Base-by-base conservation (phyloP, 2,329 filamentous ascomycete species). In the Drechslerella stenobrocha region DNA sequence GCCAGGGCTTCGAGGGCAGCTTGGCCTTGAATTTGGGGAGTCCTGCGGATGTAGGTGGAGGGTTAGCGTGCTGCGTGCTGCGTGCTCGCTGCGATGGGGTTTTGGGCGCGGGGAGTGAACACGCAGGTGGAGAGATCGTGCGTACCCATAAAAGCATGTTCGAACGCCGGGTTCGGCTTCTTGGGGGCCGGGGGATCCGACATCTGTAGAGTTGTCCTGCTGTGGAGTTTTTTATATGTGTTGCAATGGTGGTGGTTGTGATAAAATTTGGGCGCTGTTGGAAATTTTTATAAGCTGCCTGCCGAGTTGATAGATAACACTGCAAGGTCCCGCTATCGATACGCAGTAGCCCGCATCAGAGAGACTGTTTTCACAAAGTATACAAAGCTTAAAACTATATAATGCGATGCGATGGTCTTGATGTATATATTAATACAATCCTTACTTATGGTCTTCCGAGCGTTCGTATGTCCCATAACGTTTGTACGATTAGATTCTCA, bases 1-100 rank as follows among this genome's bases (percentile, higher is more conserved):
- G 84, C 93, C 93, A 98, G 76, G 97, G 97, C 69, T 93, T 88
- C 15, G 92, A 97, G 5, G 93, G 93, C 15, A 98, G 84, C 77
- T 85, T 90, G 73, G 86, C 82, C 65, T 88, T 87, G 69, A 96
- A 83, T 72, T 87, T 88, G 51, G 92, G 92, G 63, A 98, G 80
- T 60, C 92, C 92, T 87, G 60, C 20, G 18, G 28, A 37, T 20
- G 53, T 74, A 53, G 4, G 7, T 24, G 44, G 13, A 13, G 11
- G 3, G 20, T 56, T 52, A 45, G 37, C 32, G 5, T 30, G n/a
- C n/a, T n/a, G n/a, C n/a, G n/a, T n/a, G n/a, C n/a, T n/a, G n/a
- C n/a, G 37, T 28, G 22, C 37, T 9, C 2, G 9, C 15, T 18
- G 37, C 22, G 18, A 42, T 42, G 34, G 23, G 26, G 40, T 52